Evolutionary conservation across 495 filamentous ascomycete genomes (phyloP), one percentile per base, ranked within the genome.

Genomic region (Acidiella bohemica): DNA sequence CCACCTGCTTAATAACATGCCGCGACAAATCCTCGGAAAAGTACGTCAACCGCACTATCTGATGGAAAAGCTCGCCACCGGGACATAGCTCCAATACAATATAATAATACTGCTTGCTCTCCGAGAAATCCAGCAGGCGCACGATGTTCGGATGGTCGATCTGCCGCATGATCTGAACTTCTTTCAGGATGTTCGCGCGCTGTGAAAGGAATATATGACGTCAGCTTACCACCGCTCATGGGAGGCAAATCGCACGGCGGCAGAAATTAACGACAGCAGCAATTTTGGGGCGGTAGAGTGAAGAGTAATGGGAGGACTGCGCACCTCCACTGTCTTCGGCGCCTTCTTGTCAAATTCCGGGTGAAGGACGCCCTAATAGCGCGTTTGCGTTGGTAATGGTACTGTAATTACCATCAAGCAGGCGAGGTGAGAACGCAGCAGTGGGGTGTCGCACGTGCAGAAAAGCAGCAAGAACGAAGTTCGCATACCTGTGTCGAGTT

Each of bases 161-260:
- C 53, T 86, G 79, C 30, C 84, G 83, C 90, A 97, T 97, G 57
- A 97, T 96, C 58, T 93, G 86, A 10, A 97, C 92, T 58, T 97
- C 90, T 59, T 97, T 97, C 33, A 96, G 66, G 42, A 97, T 95
- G 50, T 96, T 97, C 41, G 86, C 81, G 66, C 90, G 72, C 90
- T 97, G 59, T 51, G 44, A 36, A 20, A 36, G 50, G n/a, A n/a
- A n/a, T n/a, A n/a, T n/a, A 12, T 56, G 53, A 64, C 51, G 57
- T 62, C 49, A 65, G 62, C 50, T 29, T 33, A 13, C 14, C 32
- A 31, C 26, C 36, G 36, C 35, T 42, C 21, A 34, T 33, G 22
- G 31, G 36, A 37, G 20, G 27, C 22, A n/a, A n/a, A n/a, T n/a
- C n/a, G n/a, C n/a, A n/a, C n/a, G n/a, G n/a, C n/a, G n/a, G n/a